Evolutionary conservation across 805 yeast species (phyloP), one percentile per base, ranked within the genome.

Genomic region (Metschnikowia reukaufii): DNA sequence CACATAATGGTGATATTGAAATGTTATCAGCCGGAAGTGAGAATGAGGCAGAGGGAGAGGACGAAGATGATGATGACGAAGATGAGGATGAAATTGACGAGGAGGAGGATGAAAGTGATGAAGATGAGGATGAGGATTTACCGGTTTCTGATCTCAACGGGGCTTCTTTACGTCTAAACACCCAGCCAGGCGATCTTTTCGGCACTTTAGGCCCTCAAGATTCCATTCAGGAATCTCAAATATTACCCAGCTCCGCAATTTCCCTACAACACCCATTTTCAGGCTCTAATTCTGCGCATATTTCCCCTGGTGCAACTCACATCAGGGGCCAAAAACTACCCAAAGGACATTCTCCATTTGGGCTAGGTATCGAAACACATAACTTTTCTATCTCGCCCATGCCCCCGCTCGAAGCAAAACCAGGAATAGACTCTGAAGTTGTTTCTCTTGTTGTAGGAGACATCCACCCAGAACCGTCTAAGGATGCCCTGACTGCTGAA

Each of bases 121-220:
- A 60, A 36, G 78, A 74, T 42, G 77, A 72, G 36, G 50, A 42
- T 20, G 36, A n/a, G 19, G 42, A 19, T 2, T 37, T 36, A 17
- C 49, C 33, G 20, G 23, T 33, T 33, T 34, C 47, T 18, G 44
- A 47, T 19, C 37, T 47, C 30, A 43, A 49, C 27, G 41, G 49
- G 30, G 36, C 56, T 1, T 36, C 51, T 3, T 29, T 52, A n/a
- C 46, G 39, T 23, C 56, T 54, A 36, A 52, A 54, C 21, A 45
- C 47, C 1, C 45, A 38, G 9, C 13, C 33, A 15, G 45, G 47
- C 2, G 52, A 48, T 21, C 18, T 42, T 10, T 36, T 43, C 20
- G 38, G 32, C 8, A 41, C 40, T 10, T 21, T 25, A 16, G 27
- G 15, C 6, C 33, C 36, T 17, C 17, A 7, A 5, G 45, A 36